Evolutionary conservation across 2,329 filamentous ascomycete genomes (phyloP), one percentile per base, ranked within the genome.

Genomic region (Penicillium carneum): DNA sequence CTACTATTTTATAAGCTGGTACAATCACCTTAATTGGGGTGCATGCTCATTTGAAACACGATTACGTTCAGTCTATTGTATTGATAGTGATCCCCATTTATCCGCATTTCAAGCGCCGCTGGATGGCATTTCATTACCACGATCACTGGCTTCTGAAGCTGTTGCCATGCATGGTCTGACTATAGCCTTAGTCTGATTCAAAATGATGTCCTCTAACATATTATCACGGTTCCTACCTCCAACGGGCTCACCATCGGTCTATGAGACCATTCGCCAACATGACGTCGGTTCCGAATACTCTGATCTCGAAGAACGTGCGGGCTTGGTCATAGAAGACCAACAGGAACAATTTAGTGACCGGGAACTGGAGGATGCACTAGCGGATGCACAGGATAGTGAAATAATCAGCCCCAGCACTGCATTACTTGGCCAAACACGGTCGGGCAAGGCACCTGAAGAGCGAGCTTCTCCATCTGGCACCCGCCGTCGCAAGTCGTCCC

Each of bases 301-400:
- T 20, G 81, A 81, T 72, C 63, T 78, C 51, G 80, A 81, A 68
- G 79, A 80, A 61, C 77, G 76, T 58, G 81, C 77, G 46, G 83
- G 79, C 16, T 77, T 84, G 74, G 79, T 79, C 48, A 74, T 83
- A 62, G 82, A 83, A 65, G 81, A 81, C 64, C 71, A 81, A 14
- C 78, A 77, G 46, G 81, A 80, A 46, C 78, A 78, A 41, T 87
- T 84, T 67, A 83, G 83, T 64, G 83, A 86, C 51, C 81, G 84
- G 46, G 84, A 87, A 69, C 80, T 87, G 29, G 84, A 87, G 60
- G 81, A 84, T 51, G 79, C 86, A 50, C 77, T 87, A 26, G 83
- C 81, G 41, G 81, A 87, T 68, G 81, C 79, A 18, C 76, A 78
- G 16, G 78, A 79, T 26, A 85, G 82, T 66, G 80, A 83, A 23